Base-by-base conservation (phyloP, 148 eudicot species). In the Rhododendron ovatum region DNA sequence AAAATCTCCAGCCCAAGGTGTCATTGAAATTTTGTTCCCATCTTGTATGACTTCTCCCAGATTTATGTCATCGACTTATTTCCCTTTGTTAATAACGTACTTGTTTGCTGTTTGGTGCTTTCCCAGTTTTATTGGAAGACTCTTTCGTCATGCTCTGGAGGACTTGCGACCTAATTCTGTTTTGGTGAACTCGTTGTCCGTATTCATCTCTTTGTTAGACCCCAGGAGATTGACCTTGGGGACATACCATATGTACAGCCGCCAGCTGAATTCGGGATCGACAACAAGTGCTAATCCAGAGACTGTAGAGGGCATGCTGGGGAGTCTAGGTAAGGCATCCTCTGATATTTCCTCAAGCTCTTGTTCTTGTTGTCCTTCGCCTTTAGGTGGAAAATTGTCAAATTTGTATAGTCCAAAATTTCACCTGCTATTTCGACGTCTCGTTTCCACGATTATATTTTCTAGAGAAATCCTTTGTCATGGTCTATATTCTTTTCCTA, bases 181-280 rank as follows among this genome's bases (percentile, higher is more conserved):
- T 84, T 91, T 95, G 91, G 96, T 97, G 79, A 91, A 94, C 86
- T 92, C 94, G 30, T 93, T 97, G 89, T 90, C 96, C 79, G 95
- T 97, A 33, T 97, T 98, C 90, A 95, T 97, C 89, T 97, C 96
- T 73, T 92, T 97, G 91, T 93, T 97, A 88, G 99, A 97, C 85
- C 98, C 99, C 59, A 95, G 92, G 90, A 94, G 96, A 86, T 84
- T 91, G 33, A 90, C 94, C 22, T 84, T 93, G 82, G 99, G 99
- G 74, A 80, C 94, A 28, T 97, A 89, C 87, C 90, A 94, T 88
- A 88, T 91, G 55, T 97, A 92, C 87, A 89, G 82, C 89, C 98
- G 95, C 82, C 99, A 95, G 87, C 89, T 88, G 87, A 86, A 90
- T 80, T 96, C 91, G 84, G 95, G 94, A 84, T 90, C 98, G 18